These are phyloP conservation scores for Pleomassaria siparia DNA, from an alignment of 2,329 filamentous ascomycete species.

Conservation along the genomic window DNA sequence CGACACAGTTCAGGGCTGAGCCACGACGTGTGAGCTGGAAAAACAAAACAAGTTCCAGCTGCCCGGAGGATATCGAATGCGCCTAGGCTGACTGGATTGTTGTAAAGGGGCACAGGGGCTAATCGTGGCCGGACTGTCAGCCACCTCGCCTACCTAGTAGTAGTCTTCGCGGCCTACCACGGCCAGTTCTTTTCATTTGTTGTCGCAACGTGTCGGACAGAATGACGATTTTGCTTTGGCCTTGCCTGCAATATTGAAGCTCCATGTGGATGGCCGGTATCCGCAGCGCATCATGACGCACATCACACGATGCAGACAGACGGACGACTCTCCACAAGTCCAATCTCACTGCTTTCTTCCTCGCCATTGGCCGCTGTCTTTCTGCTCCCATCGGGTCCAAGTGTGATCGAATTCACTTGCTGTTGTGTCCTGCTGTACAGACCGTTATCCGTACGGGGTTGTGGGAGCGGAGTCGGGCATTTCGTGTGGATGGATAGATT, in stretches of 20 bases:
- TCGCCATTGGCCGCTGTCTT: too few relatives aligned
- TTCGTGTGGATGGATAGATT: too few relatives aligned
- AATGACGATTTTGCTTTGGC: too few relatives aligned
- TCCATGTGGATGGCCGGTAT: too few relatives aligned
- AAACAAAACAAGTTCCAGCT: conserved; percentile 1
- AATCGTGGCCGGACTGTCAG: neutral
- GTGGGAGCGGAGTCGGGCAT: too few relatives aligned
- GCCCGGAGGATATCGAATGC: neutral
- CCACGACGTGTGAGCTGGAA: neutral
- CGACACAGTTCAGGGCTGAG: neutral
- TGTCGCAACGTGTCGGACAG: neutral
- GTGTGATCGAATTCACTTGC: too few relatives aligned
- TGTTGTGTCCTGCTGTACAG: too few relatives aligned
- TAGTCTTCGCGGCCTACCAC: too few relatives aligned
- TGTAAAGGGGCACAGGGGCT: neutral
- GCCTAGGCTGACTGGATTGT: conserved; percentile 1
- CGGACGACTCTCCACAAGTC: neutral
- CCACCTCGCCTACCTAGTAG: neutral
- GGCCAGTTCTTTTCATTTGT: neutral
- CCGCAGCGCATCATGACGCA: too few relatives aligned
- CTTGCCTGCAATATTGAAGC: too few relatives aligned
- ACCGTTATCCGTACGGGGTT: too few relatives aligned
- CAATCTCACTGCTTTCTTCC: neutral
- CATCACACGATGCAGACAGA: neutral
- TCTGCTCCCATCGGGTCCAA: too few relatives aligned